Conservation (phyloP, 768 basidiomycete genomes). For the Rhizopogon roseolus region DNA sequence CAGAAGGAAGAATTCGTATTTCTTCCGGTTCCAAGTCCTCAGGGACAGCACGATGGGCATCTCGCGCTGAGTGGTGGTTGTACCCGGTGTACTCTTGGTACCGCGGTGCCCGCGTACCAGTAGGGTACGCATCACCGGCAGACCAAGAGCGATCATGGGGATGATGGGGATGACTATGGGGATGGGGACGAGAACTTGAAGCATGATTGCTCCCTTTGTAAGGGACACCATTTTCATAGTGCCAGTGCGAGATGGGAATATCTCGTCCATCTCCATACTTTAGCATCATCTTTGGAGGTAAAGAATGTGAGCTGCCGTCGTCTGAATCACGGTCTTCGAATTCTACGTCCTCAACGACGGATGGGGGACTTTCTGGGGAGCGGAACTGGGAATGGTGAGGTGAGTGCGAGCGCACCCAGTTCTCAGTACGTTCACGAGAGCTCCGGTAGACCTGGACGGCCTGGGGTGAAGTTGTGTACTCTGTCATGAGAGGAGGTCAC, state of each 20-base stretch:
- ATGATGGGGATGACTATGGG: slow-evolving; percentile 24
- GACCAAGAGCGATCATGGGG: slow-evolving; percentile 35
- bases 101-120: slow-evolving; percentile 20
- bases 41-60: slow-evolving; percentile 14
- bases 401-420: slow-evolving; percentile 54
- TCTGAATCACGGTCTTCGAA: slow-evolving; percentile 33
- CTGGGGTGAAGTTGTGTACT: slow-evolving; percentile 57
- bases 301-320: slow-evolving; percentile 35
- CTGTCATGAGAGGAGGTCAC: slow-evolving; percentile 43
- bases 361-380: slow-evolving; percentile 58
- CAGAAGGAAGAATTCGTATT: slow-evolving; percentile 58
- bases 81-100: slow-evolving; percentile 17
- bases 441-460: slow-evolving; percentile 53
- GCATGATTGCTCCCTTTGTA: slow-evolving; percentile 18
- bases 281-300: slow-evolving; percentile 71
- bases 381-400: slow-evolving; percentile 33
- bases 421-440: slow-evolving; percentile 56
- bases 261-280: slow-evolving; percentile 65
- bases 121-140: slow-evolving; percentile 25
- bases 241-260: slow-evolving; percentile 52
- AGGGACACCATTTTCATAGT: slow-evolving; percentile 20
- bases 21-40: slow-evolving; percentile 46
- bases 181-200: slow-evolving; percentile 17
- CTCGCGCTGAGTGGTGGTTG: slow-evolving; percentile 9
- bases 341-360: slow-evolving; percentile 37